Conservation (phyloP, 345 rosid species). For the Eucalyptus coolabah region DNA sequence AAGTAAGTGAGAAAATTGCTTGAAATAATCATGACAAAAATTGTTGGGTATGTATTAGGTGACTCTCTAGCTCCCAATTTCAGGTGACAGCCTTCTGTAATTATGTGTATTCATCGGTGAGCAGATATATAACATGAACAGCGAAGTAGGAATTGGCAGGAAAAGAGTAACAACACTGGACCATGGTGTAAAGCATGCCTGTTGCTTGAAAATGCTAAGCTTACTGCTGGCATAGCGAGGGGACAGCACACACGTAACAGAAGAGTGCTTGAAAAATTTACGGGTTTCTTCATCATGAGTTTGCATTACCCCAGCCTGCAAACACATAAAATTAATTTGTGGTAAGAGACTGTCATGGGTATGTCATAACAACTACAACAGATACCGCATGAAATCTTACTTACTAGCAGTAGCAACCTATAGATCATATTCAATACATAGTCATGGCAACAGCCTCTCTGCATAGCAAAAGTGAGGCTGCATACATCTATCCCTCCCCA, state of each 20-base stretch:
- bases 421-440: not conserved
- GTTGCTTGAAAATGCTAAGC: slow-evolving; percentile 80
- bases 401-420: not conserved
- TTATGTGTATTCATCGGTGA: not conserved
- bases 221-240: slow-evolving; percentile 78
- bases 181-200: slow-evolving; percentile 40
- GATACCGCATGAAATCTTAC: not conserved
- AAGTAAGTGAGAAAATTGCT: not conserved
- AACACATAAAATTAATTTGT: not conserved
- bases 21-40: not conserved
- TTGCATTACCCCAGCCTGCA: slow-evolving; percentile 63
- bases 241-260: slow-evolving; percentile 52
- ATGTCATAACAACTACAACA: not conserved
- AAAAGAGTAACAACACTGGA: not conserved
- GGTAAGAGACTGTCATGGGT: not conserved
- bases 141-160: not conserved
- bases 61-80: not conserved
- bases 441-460: not conserved
- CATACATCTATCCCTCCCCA: not conserved
- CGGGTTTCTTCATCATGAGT: slow-evolving; percentile 73
- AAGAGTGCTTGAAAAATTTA: slow-evolving; percentile 63
- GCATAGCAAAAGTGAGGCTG: not conserved
- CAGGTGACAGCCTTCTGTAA: not conserved
- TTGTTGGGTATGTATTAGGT: not conserved
- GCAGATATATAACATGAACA: not conserved